Evolutionary conservation across 2,329 filamentous ascomycete species (phyloP), one percentile per base, ranked within the genome.

Genomic region (Penicillium fuscoglaucum): DNA sequence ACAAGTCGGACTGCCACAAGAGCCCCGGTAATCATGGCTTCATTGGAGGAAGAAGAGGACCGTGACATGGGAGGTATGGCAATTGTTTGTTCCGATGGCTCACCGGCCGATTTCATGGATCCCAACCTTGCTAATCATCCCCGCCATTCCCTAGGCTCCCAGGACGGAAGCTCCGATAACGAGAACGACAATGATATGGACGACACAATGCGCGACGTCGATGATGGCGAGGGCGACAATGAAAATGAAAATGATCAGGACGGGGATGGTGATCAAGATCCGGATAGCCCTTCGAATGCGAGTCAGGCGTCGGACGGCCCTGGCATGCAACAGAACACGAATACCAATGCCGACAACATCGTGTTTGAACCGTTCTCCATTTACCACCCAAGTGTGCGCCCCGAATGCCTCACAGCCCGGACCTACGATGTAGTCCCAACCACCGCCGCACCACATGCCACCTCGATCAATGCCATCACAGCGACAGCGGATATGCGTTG

Each of bases 371-470:
- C 61, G 43, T 69, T 71, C 51, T 76, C 75, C 41, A 78, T 76
- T 59, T 81, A 78, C 64, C 86, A 84, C 48, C 89, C 88, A 1
- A 81, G 79, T 50, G 82, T 92, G n/a, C 86, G 90, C 0, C 82
- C 87, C 12, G 92, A 96, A 70, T 90, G 87, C n/a, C 79, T 96
- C 50, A 88, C 83, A 1, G 93, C 95, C 15, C 80, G 83, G 41
- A 85, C 89, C 2, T 99, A 98, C 79, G 95, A 99, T 72, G 96
- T 99, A 60, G 89, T 96, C 1, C 95, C 95, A 1, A 98, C 95
- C 24, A 98, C 98, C 78, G 95, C 95, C 2, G 95, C 95, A 3
- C 95, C 95, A 1, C 93, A 97, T 74, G 90, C 91, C 61, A 99
- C 95, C 3, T 97, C 92, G 53, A 91, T 99, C 76, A 99, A 99